Evolutionary conservation across 768 basidiomycete genomes (phyloP).

Genomic region (Serendipita indica): DNA sequence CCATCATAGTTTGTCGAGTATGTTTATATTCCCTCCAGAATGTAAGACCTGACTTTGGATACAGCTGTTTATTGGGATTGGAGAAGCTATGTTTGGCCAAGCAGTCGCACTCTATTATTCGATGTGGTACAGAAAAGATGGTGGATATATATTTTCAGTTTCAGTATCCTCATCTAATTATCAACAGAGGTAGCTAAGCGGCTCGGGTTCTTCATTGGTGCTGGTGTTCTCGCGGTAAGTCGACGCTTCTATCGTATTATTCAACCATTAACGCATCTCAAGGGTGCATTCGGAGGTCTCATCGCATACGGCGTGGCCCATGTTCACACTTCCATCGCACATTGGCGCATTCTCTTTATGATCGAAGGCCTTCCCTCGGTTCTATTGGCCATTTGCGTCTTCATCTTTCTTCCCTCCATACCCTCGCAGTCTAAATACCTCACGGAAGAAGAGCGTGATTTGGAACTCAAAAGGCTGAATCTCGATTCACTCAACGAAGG

Average conservation of each 20-base stretch:
- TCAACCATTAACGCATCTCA: background rate
- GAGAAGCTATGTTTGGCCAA: constrained; percentile 23
- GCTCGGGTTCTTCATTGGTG: constrained; percentile 26
- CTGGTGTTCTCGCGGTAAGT: constrained; percentile 20
- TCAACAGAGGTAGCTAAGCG: constrained; percentile 26
- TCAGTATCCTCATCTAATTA: constrained; percentile 22
- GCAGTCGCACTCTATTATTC: constrained; percentile 15
- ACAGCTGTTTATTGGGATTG: constrained; percentile 23
- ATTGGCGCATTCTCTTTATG: constrained; percentile 19
- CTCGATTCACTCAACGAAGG: constrained; percentile 17
- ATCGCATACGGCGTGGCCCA: constrained; percentile 18
- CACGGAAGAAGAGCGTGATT: constrained; percentile 23
- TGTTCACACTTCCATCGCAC: constrained; percentile 17
- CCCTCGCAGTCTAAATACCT: constrained; percentile 25
- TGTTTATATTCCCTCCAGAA: background rate
- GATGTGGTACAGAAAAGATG: constrained; percentile 18
- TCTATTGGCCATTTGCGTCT: constrained; percentile 24
- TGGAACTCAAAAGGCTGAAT: constrained; percentile 24
- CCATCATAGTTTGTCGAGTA: constrained; percentile 23
- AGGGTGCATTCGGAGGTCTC: constrained; percentile 11
- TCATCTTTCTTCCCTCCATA: constrained; percentile 26
- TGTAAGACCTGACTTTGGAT: background rate
- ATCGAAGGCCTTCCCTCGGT: constrained; percentile 22
- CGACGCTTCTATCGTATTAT: background rate
- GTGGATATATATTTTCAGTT: constrained; percentile 18